Base-by-base conservation (phyloP, 257 asterid species). In the Pogostemon cablin region DNA sequence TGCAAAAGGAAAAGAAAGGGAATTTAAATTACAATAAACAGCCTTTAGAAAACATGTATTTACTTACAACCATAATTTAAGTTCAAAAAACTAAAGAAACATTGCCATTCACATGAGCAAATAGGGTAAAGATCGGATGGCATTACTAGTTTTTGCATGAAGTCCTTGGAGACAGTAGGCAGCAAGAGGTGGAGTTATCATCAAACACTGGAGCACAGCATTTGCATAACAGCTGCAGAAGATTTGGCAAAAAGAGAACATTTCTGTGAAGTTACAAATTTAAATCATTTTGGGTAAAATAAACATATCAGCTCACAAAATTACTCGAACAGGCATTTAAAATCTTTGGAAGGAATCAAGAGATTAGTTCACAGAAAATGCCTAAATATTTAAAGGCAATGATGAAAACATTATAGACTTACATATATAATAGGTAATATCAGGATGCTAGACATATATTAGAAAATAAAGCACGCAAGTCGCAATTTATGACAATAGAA, bases 191-290 rank as follows among this genome's bases (percentile, higher is more conserved):
- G 96, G 97, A 17, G 97, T 89, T 69, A 86, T 86, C 41, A 88
- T 79, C 87, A 91, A 57, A 79, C 96, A 91, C 79, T 91, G 96
- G 61, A 91, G 90, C 72, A 91, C 95, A 65, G 83, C 88, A 84
- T 91, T 91, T 41, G 95, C 97, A 60, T 89, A 91, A 72, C 97
- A 91, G 81, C 97, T 91, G 88, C 86, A 79, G 70, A 46, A 80
- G 70, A 54, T 68, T 61, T 66, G 58, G 65, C 38, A 34, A 62
- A 44, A 67, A 34, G 37, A 37, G 47, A 67, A 43, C 7, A 9
- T 52, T 46, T 35, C 35, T 12, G 55, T 37, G 46, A 8, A 57
- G 63, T 15, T 54, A 44, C 46, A 67, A 40, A 6, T 56, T 59
- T 54, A 20, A 55, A 62, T n/a, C 44, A 46, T 59, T 69, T 65